These are phyloP conservation scores for Selenicereus undatus DNA, from an alignment of 148 eudicot genomes.

Conservation along the genomic window DNA sequence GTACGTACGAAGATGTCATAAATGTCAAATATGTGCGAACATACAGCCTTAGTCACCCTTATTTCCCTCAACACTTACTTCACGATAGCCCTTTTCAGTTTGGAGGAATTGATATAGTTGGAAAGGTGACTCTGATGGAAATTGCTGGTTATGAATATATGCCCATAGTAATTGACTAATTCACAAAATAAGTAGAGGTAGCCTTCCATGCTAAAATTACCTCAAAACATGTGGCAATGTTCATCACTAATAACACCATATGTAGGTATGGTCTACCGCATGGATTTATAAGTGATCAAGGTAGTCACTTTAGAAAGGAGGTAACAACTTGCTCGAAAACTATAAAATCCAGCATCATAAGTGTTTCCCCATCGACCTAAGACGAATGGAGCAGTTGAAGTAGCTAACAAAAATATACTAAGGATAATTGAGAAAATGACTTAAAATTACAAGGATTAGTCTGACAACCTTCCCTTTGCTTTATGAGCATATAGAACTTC, in stretches of 20 bases:
- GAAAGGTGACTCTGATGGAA: neutral
- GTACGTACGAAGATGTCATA: neutral
- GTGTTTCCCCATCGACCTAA: neutral
- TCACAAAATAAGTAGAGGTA: neutral
- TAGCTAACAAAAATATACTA: neutral
- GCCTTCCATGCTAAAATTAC: neutral
- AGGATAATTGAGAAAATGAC: neutral
- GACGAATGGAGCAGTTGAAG: neutral
- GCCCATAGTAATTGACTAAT: neutral
- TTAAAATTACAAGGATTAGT: neutral
- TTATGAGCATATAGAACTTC: neutral
- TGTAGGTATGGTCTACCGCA: neutral
- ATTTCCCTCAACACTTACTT: neutral
- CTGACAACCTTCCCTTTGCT: neutral
- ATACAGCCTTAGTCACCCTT: neutral
- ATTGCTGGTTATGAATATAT: neutral
- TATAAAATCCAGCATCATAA: neutral
- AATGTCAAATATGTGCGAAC: neutral
- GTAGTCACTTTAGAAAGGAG: neutral
- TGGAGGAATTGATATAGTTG: neutral
- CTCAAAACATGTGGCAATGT: neutral
- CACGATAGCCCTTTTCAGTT: neutral
- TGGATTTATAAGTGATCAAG: neutral
- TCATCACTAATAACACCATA: neutral
- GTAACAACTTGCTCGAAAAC: neutral